Percentiles rank a stretch among this genome's conserved stretches.
phyloP scores from a whole-genome alignment of 2,329 filamentous ascomycete species.

The Penicillium sp. region DNA sequence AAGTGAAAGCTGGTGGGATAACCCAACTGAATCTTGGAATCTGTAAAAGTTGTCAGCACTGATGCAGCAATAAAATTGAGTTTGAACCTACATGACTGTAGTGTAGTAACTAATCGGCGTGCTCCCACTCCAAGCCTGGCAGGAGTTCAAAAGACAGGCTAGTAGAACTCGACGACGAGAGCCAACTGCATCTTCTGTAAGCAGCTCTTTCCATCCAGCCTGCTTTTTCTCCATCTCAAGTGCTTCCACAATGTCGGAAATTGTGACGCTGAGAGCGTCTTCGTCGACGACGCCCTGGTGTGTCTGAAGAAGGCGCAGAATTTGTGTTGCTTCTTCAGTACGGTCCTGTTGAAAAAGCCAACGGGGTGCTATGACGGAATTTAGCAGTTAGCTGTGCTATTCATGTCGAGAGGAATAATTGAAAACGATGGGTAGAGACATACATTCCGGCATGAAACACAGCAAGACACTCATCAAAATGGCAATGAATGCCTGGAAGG shows the following conservation, averaged over 20 bases:
- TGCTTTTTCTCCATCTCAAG: constrained; percentile 14
- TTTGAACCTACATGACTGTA: constrained; percentile 19
- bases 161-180: constrained; percentile 15
- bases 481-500: constrained; percentile 16
- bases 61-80: not conserved
- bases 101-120: constrained; percentile 29
- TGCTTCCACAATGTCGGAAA: constrained; percentile 15
- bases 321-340: constrained; percentile 16
- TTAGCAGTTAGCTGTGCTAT: not conserved
- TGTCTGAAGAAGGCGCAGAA: constrained; percentile 19
- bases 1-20: constrained; percentile 20
- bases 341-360: constrained; percentile 21
- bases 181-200: constrained; percentile 15
- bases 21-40: constrained; percentile 21
- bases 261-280: constrained; percentile 15
- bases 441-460: constrained; percentile 22
- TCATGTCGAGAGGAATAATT: not conserved
- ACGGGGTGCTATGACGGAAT: constrained; percentile 16
- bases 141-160: constrained; percentile 17
- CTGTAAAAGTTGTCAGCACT: not conserved
- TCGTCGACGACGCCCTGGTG: constrained; percentile 16
- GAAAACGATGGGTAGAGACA: not conserved
- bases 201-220: constrained; percentile 17
- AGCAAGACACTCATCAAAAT: constrained; percentile 18
- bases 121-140: constrained; percentile 22